A percentile compares a stretch with the other conserved stretches of the same genome.
Conservation (phyloP, 192 early-diverging fungal species). For the Coemansia reversa region DNA sequence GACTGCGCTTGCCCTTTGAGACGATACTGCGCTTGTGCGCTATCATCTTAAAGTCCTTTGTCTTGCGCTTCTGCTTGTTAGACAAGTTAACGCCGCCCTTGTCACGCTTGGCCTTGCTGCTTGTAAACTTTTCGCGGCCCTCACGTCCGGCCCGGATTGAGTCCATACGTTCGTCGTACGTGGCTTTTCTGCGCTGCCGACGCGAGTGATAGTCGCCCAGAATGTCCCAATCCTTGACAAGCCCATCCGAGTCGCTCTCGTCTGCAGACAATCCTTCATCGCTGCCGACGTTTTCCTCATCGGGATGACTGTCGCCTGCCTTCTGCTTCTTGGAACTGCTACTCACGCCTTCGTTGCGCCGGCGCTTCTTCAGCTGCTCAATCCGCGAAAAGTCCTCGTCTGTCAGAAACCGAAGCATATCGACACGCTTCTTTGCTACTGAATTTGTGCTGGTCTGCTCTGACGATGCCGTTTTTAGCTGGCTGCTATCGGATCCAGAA, state of each 20-base stretch:
- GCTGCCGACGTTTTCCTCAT: slow-evolving; percentile 10
- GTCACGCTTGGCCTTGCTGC: slow-evolving; percentile 82
- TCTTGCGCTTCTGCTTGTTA: slow-evolving; percentile 91
- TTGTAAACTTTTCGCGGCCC: slow-evolving; percentile 88
- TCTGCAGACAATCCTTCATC: slow-evolving; percentile 14
- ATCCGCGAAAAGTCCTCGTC: slow-evolving; percentile 82
- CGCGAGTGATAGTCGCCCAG: slow-evolving; percentile 55
- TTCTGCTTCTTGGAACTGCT: slow-evolving; percentile 17
- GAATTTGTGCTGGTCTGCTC: background rate
- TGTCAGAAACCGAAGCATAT: slow-evolving; percentile 70
- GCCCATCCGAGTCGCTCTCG: slow-evolving; percentile 30
- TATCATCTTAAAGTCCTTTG: slow-evolving; percentile 94
- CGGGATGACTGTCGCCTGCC: slow-evolving; percentile 3
- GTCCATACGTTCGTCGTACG: slow-evolving; percentile 87
- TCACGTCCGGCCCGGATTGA: slow-evolving; percentile 88
- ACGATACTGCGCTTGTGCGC: slow-evolving; percentile 84
- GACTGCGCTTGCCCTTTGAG: slow-evolving; percentile 69
- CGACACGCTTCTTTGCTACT: slow-evolving; percentile 59
- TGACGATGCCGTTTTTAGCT: background rate
- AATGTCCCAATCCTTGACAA: slow-evolving; percentile 47
- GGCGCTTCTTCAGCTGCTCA: slow-evolving; percentile 67
- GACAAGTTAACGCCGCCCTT: slow-evolving; percentile 69
- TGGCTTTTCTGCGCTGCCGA: slow-evolving; percentile 65
- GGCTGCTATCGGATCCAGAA: slow-evolving; percentile 30
- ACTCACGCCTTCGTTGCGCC: slow-evolving; percentile 57